These are phyloP conservation scores for Sanghuangporus weigelae DNA, from an alignment of 1,284 basidiomycete genomes.

Conservation along the genomic window DNA sequence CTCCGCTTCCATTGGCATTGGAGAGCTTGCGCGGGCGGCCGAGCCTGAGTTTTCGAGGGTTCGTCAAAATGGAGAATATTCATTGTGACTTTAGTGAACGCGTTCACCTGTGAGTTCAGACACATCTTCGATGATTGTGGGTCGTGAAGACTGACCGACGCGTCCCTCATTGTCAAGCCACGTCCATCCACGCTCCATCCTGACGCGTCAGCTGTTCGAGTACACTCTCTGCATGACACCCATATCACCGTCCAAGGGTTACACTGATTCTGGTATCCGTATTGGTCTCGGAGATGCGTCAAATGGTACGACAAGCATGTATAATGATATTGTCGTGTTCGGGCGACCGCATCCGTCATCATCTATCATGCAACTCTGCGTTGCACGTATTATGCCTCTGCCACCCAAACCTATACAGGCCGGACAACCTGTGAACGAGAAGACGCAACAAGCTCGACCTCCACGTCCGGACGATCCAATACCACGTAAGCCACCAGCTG, in stretches of 20 bases:
- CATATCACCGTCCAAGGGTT: conserved; percentile 31
- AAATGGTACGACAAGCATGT: conserved; percentile 38
- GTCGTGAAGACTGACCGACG: background rate
- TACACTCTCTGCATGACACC: conserved; percentile 55
- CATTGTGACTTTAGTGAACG: conserved; percentile 56
- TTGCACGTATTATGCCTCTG: conserved; percentile 50
- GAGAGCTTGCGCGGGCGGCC: conserved; percentile 79
- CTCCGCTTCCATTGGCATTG: conserved; percentile 63
- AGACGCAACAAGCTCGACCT: conserved; percentile 30
- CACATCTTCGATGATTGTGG: background rate
- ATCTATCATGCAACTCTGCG: conserved; percentile 41
- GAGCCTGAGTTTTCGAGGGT: conserved; percentile 52
- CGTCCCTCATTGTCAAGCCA: conserved; percentile 39
- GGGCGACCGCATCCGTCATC: conserved; percentile 37
- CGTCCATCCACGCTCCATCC: conserved; percentile 58
- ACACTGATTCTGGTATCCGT: conserved; percentile 50
- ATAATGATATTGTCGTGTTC: conserved; percentile 64
- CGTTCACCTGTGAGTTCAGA: conserved; percentile 51
- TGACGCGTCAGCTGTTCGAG: conserved; percentile 64
- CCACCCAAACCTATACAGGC: conserved; percentile 29
- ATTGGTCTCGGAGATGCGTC: conserved; percentile 61
- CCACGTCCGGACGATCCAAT: conserved; percentile 75
- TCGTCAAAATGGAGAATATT: conserved; percentile 45
- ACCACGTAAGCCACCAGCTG: conserved; percentile 54
- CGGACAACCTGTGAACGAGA: conserved; percentile 18